phyloP scores from a whole-genome alignment of 208 protist species.

The Novymonas esmeraldas region DNA sequence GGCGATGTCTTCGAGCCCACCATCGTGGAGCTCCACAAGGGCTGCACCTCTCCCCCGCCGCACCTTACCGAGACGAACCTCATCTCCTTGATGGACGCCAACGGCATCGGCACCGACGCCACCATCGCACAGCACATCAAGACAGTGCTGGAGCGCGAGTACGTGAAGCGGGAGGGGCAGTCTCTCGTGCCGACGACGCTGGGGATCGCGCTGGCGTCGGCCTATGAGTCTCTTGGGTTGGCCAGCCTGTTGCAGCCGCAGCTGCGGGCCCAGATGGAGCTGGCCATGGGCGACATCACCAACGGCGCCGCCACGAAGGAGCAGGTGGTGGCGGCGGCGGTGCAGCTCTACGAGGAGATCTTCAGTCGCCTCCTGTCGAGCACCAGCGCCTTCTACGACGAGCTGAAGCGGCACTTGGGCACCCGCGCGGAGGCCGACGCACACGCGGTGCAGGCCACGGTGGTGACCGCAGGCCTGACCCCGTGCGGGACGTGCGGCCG shows the following conservation, averaged over 20 bases:
- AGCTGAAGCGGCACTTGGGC: slow-evolving; percentile 53
- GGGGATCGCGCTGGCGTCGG: slow-evolving; percentile 95
- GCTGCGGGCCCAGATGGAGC: slow-evolving; percentile 94
- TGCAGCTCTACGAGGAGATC: slow-evolving; percentile 80
- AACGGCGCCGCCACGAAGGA: slow-evolving; percentile 73
- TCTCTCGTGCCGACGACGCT: slow-evolving; percentile 93
- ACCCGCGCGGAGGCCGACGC: slow-evolving; percentile 4
- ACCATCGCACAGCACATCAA: slow-evolving; percentile 99
- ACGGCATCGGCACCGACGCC: slow-evolving; percentile 99
- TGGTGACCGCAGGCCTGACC: slow-evolving; percentile 35
- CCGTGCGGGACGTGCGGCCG: slow-evolving; percentile 55
- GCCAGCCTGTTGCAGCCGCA: slow-evolving; percentile 89
- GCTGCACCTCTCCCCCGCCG: slow-evolving; percentile 89
- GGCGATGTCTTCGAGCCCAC: slow-evolving; percentile 92
- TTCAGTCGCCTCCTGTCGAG: slow-evolving; percentile 64
- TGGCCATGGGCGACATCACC: slow-evolving; percentile 89
- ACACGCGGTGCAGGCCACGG: slow-evolving; percentile 11
- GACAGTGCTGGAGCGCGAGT: slow-evolving; percentile 94
- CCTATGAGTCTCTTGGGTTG: slow-evolving; percentile 96
- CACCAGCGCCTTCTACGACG: slow-evolving; percentile 48
- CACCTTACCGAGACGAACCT: slow-evolving; percentile 97
- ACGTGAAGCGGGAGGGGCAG: slow-evolving; percentile 83
- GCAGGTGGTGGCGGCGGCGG: slow-evolving; percentile 78
- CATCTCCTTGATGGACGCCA: slow-evolving; percentile 97
- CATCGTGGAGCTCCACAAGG: slow-evolving; percentile 72